phyloP scores from a whole-genome alignment of 208 protist genomes.

The Leishmania tarentolae region DNA sequence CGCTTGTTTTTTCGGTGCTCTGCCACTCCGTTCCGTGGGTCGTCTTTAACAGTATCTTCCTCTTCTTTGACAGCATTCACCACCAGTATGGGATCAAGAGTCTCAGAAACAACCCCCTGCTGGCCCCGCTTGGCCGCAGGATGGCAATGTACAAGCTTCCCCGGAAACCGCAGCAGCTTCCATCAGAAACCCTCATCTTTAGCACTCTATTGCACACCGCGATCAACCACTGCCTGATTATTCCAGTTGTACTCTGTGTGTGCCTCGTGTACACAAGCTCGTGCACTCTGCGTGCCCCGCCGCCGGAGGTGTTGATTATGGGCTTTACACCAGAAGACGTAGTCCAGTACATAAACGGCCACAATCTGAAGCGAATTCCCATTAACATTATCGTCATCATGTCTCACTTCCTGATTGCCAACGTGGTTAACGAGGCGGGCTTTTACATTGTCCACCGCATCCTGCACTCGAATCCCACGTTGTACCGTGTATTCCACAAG shows the following conservation, averaged over 20 bases:
- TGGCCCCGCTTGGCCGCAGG: slow-evolving; percentile 33
- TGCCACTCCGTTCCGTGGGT: slow-evolving; percentile 48
- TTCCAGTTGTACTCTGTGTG: slow-evolving; percentile 22
- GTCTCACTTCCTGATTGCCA: slow-evolving; percentile 42
- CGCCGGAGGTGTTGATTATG: slow-evolving; percentile 24
- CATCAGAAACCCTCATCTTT: slow-evolving; percentile 18
- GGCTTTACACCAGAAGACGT: slow-evolving; percentile 31
- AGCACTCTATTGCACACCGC: slow-evolving; percentile 27
- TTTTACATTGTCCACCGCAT: slow-evolving; percentile 51
- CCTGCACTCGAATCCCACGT: slow-evolving; percentile 40
- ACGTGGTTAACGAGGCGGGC: slow-evolving; percentile 51
- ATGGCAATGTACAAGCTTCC: slow-evolving; percentile 41
- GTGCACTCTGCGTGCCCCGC: slow-evolving; percentile 17
- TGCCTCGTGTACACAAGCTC: slow-evolving; percentile 16
- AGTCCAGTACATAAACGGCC: slow-evolving; percentile 19
- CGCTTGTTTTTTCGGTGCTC: slow-evolving; percentile 34
- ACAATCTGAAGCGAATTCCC: slow-evolving; percentile 6
- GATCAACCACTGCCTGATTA: slow-evolving; percentile 36
- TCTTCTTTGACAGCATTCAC: slow-evolving; percentile 46
- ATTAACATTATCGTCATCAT: slow-evolving; percentile 16
- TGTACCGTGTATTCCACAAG: slow-evolving; percentile 67
- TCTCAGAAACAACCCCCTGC: slow-evolving; percentile 16
- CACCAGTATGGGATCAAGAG: slow-evolving; percentile 24
- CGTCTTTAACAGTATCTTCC: slow-evolving; percentile 41
- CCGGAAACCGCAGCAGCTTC: slow-evolving; percentile 36